Evolutionary conservation across 176 grass and related monocot genomes (phyloP).

Genomic region (Miscanthus lutarioriparius): DNA sequence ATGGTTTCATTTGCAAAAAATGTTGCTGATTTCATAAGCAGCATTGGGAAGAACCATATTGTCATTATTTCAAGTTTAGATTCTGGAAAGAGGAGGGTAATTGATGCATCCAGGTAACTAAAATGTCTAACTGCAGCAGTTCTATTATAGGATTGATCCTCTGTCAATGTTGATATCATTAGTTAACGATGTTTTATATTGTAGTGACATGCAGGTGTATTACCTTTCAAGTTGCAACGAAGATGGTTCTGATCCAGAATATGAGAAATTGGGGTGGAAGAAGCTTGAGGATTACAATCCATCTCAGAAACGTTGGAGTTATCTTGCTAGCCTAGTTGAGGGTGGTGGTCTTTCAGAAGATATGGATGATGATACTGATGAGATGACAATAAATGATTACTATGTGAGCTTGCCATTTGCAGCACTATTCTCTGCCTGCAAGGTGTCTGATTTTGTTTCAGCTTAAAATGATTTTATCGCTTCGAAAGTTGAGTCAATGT

Average conservation of each 20-base stretch:
- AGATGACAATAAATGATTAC: slow-evolving; percentile 62
- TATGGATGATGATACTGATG: slow-evolving; percentile 46
- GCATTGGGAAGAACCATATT: slow-evolving; percentile 72
- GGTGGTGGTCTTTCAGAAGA: slow-evolving; percentile 57
- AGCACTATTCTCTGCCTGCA: slow-evolving; percentile 64
- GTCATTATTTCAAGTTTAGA: slow-evolving; percentile 95
- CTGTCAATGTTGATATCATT: neutral
- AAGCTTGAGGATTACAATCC: slow-evolving; percentile 82
- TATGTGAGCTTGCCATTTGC: slow-evolving; percentile 72
- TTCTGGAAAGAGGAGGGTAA: slow-evolving; percentile 74
- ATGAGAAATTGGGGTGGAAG: slow-evolving; percentile 80
- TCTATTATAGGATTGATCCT: slow-evolving; percentile 1
- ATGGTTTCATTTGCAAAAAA: slow-evolving; percentile 87
- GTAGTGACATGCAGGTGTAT: slow-evolving; percentile 78
- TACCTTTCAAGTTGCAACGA: slow-evolving; percentile 70
- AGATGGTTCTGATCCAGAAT: slow-evolving; percentile 75
- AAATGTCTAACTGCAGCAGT: slow-evolving; percentile 18
- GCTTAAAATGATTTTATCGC: slow-evolving; percentile 9
- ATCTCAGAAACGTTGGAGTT: slow-evolving; percentile 63
- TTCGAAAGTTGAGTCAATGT: neutral
- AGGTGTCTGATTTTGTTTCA: slow-evolving; percentile 57
- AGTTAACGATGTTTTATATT: slow-evolving; percentile 23
- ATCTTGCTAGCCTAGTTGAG: slow-evolving; percentile 56
- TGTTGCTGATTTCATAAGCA: slow-evolving; percentile 59
- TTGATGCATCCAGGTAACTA: slow-evolving; percentile 81